These are phyloP conservation scores for Elongisporangium anandrum DNA, from an alignment of 352 stramenopile species.

Conservation along the genomic window DNA sequence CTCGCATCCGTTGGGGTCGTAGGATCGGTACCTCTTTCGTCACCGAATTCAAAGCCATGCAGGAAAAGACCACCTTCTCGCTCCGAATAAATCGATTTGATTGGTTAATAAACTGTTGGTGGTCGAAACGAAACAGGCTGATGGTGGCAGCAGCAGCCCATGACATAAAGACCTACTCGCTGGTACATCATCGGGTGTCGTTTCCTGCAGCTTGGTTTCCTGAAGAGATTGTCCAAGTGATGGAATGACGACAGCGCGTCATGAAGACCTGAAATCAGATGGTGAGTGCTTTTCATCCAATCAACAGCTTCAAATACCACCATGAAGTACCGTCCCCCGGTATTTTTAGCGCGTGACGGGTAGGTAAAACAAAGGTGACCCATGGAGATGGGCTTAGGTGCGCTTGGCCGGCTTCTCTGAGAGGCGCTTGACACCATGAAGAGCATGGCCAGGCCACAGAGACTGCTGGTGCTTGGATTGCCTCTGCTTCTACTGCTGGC, in stretches of 20 bases:
- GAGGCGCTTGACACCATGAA: background rate
- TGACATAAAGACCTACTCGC: background rate
- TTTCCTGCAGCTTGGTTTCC: background rate
- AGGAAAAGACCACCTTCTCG: background rate
- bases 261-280: background rate
- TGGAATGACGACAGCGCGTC: background rate
- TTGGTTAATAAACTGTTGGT: background rate
- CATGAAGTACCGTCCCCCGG: background rate
- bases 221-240: background rate
- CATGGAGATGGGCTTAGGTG: background rate
- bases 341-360: background rate
- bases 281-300: background rate
- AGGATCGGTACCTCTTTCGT: background rate
- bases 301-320: background rate
- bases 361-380: background rate
- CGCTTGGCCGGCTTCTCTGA: background rate
- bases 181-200: background rate
- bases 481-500: background rate
- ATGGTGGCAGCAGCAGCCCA: background rate
- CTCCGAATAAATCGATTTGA: background rate
- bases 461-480: slow-evolving; percentile 9
- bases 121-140: background rate
- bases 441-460: background rate
- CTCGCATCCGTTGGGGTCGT: background rate
- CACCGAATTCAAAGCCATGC: background rate